Evolutionary conservation across 1,139 yeast species (phyloP).

Genomic region (Komagataea norvegica): DNA sequence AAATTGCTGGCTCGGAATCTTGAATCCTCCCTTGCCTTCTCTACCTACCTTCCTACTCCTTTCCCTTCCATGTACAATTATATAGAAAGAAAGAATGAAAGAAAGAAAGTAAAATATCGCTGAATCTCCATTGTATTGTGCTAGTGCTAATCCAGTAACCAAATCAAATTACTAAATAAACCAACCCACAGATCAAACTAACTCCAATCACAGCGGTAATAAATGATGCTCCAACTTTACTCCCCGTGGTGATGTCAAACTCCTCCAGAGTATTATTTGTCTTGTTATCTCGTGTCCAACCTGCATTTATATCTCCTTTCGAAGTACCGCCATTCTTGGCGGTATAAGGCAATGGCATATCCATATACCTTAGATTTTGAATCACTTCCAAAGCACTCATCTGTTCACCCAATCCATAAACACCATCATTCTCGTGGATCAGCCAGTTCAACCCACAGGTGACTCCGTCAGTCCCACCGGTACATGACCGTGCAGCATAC

Average conservation of each 20-base stretch:
- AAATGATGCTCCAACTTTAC: conserved; percentile 79
- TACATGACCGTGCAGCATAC: conserved; percentile 76
- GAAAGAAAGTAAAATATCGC: too few relatives aligned
- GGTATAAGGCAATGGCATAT: conserved; percentile 52
- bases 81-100: too few relatives aligned
- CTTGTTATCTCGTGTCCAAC: conserved; percentile 24
- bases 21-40: too few relatives aligned
- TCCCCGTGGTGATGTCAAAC: conserved; percentile 51
- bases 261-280: conserved; percentile 32
- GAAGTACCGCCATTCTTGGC: conserved; percentile 55
- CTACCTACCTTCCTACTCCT: too few relatives aligned
- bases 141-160: too few relatives aligned
- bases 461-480: conserved; percentile 80
- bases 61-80: too few relatives aligned
- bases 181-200: too few relatives aligned
- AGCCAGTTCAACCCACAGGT: conserved; percentile 87
- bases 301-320: conserved; percentile 52
- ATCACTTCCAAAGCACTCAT: conserved; percentile 78
- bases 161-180: too few relatives aligned
- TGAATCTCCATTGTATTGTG: too few relatives aligned
- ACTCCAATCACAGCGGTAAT: conserved; percentile 1
- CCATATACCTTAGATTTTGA: conserved; percentile 50
- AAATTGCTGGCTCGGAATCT: conserved; percentile 34
- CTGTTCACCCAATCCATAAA: conserved; percentile 85
- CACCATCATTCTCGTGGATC: conserved; percentile 59